Evolutionary conservation across 2,329 filamentous ascomycete genomes (phyloP).

Genomic region (Huntiella decipiens): DNA sequence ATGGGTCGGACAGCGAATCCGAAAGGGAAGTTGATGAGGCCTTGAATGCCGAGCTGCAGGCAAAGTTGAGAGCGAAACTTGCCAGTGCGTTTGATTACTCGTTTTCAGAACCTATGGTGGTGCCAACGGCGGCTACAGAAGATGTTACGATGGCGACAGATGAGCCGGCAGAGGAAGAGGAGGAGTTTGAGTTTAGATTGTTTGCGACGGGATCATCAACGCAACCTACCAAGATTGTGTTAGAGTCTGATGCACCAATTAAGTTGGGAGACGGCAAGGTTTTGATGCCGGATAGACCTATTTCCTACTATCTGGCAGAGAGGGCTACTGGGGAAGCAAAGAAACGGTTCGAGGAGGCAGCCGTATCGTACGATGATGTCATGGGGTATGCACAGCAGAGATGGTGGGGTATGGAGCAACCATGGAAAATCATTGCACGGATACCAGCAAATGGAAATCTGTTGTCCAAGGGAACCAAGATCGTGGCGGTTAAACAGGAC

Average conservation of each 20-base stretch:
- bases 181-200: slow-evolving; percentile 38
- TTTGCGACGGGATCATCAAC: slow-evolving; percentile 27
- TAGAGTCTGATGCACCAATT: slow-evolving; percentile 23
- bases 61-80: slow-evolving; percentile 12
- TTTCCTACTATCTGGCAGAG: slow-evolving; percentile 29
- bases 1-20: slow-evolving; percentile 18
- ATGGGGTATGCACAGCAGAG: slow-evolving; percentile 23
- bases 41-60: slow-evolving; percentile 2
- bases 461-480: slow-evolving; percentile 9
- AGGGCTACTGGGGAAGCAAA: slow-evolving; percentile 20
- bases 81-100: slow-evolving; percentile 9
- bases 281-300: slow-evolving; percentile 21
- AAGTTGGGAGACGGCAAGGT: slow-evolving; percentile 20
- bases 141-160: slow-evolving; percentile 11
- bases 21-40: slow-evolving; percentile 13
- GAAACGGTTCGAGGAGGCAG: slow-evolving; percentile 16
- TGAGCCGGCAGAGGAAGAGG: slow-evolving; percentile 15
- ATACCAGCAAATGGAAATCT: slow-evolving; percentile 21
- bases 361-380: slow-evolving; percentile 34
- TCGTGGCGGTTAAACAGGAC: neutral
- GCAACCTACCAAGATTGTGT: slow-evolving; percentile 29
- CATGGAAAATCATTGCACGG: slow-evolving; percentile 34
- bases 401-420: slow-evolving; percentile 39
- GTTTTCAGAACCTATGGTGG: neutral
- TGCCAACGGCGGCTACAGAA: slow-evolving; percentile 11